Conservation (phyloP, 2,329 filamentous ascomycete genomes). For the Colletotrichum sp. region DNA sequence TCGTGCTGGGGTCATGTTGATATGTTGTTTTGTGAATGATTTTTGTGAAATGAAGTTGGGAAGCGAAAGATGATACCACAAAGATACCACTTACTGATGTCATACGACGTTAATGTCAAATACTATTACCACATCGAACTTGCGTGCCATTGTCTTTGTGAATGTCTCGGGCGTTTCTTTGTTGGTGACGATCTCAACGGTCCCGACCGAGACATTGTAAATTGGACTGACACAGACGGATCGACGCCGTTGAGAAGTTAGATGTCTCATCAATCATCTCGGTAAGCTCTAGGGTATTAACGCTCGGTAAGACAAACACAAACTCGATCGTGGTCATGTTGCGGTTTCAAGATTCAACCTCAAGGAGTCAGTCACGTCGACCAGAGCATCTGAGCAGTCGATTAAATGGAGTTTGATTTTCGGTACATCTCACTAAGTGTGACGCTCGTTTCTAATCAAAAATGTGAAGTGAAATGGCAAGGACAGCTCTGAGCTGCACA, state of each 20-base stretch:
- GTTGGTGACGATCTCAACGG: not conserved
- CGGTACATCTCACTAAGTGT: too few relatives aligned
- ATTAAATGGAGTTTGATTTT: too few relatives aligned
- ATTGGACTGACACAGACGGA: not conserved
- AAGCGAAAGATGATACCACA: not conserved
- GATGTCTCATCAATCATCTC: not conserved
- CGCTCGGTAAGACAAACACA: not conserved
- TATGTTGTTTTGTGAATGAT: not conserved
- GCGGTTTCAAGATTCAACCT: not conserved
- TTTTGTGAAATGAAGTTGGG: not conserved
- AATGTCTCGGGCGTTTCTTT: not conserved
- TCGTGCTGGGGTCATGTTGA: not conserved
- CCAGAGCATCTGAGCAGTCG: too few relatives aligned
- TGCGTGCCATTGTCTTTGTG: not conserved
- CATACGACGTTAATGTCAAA: slow-evolving; percentile 15
- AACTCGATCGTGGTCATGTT: not conserved
- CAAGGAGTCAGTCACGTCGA: not conserved
- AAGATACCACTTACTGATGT: slow-evolving; percentile 16
- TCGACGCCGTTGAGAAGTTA: not conserved
- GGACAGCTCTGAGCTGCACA: too few relatives aligned
- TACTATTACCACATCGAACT: not conserved
- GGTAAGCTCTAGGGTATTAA: not conserved
- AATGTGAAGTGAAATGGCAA: too few relatives aligned
- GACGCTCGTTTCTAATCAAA: too few relatives aligned
- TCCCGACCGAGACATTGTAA: not conserved